Evolutionary conservation across 495 filamentous ascomycete genomes (phyloP), one percentile per base, ranked within the genome.

Genomic region (Aspergillus asperescens): DNA sequence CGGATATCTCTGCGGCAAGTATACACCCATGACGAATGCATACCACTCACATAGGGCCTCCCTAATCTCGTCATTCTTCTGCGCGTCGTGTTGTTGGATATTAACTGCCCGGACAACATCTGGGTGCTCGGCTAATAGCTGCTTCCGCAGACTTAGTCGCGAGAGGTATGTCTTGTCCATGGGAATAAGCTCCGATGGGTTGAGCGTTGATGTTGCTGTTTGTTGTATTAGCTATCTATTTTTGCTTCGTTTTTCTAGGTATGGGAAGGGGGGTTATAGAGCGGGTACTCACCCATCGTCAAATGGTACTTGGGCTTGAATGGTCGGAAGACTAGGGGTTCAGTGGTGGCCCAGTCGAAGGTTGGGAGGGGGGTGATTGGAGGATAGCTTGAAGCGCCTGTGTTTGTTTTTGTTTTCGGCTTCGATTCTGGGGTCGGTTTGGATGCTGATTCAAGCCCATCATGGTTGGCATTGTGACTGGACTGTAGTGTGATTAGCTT

Each of bases 231-330:
- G 39, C 10, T n/a, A 19, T 41, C 6, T 15, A 4, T 38, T 47
- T 8, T 18, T 0, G 16, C n/a, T 19, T 20, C 27, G 20, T 20
- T 5, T 32, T 12, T 32, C 27, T 5, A 29, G n/a, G 24, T 37
- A 37, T 12, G n/a, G 5, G 16, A 7, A 4, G 6, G 7, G 9
- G 4, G 18, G 16, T 9, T 27, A 5, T 43, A 15, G 37, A 10
- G 44, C 7, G 48, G 34, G 10, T 9, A 57, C 66, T 31, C 71
- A 85, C 86, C 83, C 85, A 90, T 88, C 0, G 83, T 86, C 41
- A 88, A 71, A 55, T 88, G 75, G 59, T 86, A 88, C 41, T 77
- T 85, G 10, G 84, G 78, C 58, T 85, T 87, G 70, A 88, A 89
- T 1, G 83, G 83, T 6, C 85, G 76, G 9, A 86, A 72, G 43